phyloP scores from a whole-genome alignment of 2,329 filamentous ascomycete species.

The Stromatinia cepivora region DNA sequence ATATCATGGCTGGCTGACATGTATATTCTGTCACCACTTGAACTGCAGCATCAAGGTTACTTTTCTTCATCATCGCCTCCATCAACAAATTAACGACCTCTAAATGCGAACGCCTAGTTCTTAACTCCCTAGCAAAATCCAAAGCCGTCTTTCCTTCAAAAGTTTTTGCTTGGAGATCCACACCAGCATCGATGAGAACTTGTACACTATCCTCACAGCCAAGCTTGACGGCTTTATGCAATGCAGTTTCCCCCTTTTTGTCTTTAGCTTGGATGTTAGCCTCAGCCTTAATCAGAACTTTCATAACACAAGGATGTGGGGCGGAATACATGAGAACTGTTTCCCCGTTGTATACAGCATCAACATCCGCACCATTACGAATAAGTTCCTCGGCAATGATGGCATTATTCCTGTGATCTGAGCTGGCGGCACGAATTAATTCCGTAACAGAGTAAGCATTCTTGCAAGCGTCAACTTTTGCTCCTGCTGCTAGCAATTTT shows the following conservation, averaged over 20 bases:
- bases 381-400: not conserved
- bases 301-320: not conserved
- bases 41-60: not conserved
- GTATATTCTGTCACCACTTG: not conserved
- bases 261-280: not conserved
- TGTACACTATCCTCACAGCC: constrained; percentile 6
- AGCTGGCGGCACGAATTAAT: not conserved
- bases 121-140: not conserved
- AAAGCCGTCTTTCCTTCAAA: constrained; percentile 4
- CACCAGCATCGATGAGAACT: not conserved
- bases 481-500: not conserved
- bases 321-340: not conserved
- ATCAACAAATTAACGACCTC: constrained; percentile 3
- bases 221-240: not conserved
- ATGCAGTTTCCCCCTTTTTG: not conserved
- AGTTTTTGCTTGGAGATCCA: not conserved
- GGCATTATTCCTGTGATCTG: not conserved
- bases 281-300: not conserved
- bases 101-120: not conserved
- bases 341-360: not conserved
- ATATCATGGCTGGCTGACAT: not conserved
- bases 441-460: not conserved
- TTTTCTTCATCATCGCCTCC: not conserved
- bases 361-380: not conserved
- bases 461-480: constrained; percentile 6